These are phyloP conservation scores for Phtheirospermum japonicum DNA, from an alignment of 257 asterid genomes.

Conservation along the genomic window DNA sequence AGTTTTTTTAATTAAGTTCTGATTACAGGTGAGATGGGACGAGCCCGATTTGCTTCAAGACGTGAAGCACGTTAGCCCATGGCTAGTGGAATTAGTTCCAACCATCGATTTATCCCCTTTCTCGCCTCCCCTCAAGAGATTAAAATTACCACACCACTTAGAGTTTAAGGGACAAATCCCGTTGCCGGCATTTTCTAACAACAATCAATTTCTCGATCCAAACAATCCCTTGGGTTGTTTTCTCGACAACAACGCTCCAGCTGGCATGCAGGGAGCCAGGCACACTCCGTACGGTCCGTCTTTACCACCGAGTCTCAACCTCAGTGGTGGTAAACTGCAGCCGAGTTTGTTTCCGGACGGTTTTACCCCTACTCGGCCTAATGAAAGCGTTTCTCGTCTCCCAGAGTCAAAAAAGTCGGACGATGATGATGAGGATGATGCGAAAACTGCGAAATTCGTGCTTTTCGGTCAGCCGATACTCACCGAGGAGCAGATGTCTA, in stretches of 20 bases:
- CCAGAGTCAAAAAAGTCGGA: slow-evolving; percentile 9
- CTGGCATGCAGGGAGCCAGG: slow-evolving; percentile 98
- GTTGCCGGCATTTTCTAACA: slow-evolving; percentile 38
- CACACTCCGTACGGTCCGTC: slow-evolving; percentile 60
- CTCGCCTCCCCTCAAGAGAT: slow-evolving; percentile 56
- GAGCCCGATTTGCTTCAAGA: slow-evolving; percentile 67
- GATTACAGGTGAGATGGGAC: slow-evolving; percentile 61
- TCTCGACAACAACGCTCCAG: slow-evolving; percentile 56
- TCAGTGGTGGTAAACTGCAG: slow-evolving; percentile 35
- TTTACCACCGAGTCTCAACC: slow-evolving; percentile 41
- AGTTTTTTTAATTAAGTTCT: too few relatives aligned
- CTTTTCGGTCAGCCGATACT: slow-evolving; percentile 37
- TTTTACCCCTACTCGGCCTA: slow-evolving; percentile 26
- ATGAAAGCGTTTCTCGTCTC: slow-evolving; percentile 28
- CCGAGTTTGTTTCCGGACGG: slow-evolving; percentile 42
- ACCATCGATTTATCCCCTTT: slow-evolving; percentile 53
- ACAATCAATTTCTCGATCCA: slow-evolving; percentile 42
- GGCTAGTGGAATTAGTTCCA: slow-evolving; percentile 68
- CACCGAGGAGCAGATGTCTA: slow-evolving; percentile 30
- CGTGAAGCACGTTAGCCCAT: slow-evolving; percentile 59
- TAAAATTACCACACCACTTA: slow-evolving; percentile 47
- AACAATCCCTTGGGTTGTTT: slow-evolving; percentile 48
- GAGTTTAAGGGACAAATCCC: slow-evolving; percentile 47
- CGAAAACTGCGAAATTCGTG: slow-evolving; percentile 25
- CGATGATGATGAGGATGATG: slow-evolving; percentile 10